A percentile compares a stretch with the other conserved stretches of the same genome.
phyloP scores from a whole-genome alignment of 345 rosid species.

The Brassica cretica region DNA sequence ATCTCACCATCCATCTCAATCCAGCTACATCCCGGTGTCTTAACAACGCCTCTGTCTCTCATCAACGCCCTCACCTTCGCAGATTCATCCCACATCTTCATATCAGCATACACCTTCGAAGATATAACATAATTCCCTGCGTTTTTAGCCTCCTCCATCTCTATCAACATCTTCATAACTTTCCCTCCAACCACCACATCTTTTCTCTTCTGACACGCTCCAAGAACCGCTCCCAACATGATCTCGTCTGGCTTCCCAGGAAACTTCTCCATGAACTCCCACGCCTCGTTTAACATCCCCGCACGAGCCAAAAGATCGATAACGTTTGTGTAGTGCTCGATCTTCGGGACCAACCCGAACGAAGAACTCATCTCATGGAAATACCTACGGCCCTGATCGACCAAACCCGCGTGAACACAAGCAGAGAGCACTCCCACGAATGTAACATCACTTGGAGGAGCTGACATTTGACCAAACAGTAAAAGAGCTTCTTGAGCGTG shows the following conservation, averaged over 20 bases:
- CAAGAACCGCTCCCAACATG: conserved; percentile 71
- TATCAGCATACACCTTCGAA: conserved; percentile 69
- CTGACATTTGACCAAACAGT: conserved; percentile 59
- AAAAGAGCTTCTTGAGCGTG: conserved; percentile 62
- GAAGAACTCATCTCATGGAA: conserved; percentile 61
- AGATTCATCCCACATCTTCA: conserved; percentile 71
- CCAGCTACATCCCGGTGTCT: conserved; percentile 98
- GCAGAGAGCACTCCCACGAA: conserved; percentile 82
- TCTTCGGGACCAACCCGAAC: conserved; percentile 74
- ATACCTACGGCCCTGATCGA: conserved; percentile 57
- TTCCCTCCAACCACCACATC: conserved; percentile 52
- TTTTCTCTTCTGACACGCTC: conserved; percentile 73
- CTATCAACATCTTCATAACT: conserved; percentile 58
- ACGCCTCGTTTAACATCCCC: conserved; percentile 76
- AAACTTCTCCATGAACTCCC: conserved; percentile 71
- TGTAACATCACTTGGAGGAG: conserved; percentile 67
- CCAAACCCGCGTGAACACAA: conserved; percentile 91
- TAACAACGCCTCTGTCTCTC: conserved; percentile 65
- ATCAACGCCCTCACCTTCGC: conserved; percentile 72
- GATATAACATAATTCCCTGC: conserved; percentile 82
- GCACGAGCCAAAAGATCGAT: conserved; percentile 84
- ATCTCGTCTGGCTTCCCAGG: conserved; percentile 84
- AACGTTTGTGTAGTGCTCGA: conserved; percentile 90
- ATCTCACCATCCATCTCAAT: conserved; percentile 54
- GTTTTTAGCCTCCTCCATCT: conserved; percentile 59